These are phyloP conservation scores for Oemleria cerasiformis DNA, from an alignment of 306 rosid species.

Conservation along the genomic window DNA sequence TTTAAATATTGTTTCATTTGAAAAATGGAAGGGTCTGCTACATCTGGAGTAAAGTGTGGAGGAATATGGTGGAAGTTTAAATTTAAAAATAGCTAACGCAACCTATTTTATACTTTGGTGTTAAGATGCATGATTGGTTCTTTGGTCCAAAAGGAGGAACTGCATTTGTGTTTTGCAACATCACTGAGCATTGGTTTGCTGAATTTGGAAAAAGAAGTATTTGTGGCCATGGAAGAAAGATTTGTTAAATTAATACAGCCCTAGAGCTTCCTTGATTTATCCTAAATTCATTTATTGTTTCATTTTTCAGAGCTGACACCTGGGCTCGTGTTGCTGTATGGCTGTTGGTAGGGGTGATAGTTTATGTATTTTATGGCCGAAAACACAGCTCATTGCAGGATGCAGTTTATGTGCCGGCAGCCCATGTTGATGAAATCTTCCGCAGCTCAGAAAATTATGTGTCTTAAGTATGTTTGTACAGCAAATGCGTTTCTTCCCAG, in stretches of 20 bases:
- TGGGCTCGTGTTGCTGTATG: conserved; percentile 88
- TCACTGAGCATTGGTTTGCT: background rate
- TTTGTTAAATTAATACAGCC: background rate
- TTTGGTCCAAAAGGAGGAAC: background rate
- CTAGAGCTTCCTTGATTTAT: background rate
- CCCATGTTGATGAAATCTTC: conserved; percentile 39
- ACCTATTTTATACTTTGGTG: background rate
- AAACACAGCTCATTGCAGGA: conserved; percentile 64
- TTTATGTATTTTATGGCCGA: conserved; percentile 58
- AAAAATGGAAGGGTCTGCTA: background rate
- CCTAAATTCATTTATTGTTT: background rate
- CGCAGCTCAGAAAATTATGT: conserved; percentile 34
- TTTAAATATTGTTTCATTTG: background rate
- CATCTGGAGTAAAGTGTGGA: background rate
- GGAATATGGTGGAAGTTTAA: background rate
- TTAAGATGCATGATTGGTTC: no score
- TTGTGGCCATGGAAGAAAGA: background rate
- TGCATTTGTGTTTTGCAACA: background rate
- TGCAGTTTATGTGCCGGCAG: conserved; percentile 54
- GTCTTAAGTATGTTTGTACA: background rate
- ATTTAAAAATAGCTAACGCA: background rate
- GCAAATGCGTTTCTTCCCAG: background rate
- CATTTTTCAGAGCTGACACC: conserved; percentile 50
- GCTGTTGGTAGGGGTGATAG: conserved; percentile 53
- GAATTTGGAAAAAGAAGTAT: background rate